These are phyloP conservation scores for Suhomyces canberraensis DNA, from an alignment of 805 yeast genomes.

Conservation along the genomic window DNA sequence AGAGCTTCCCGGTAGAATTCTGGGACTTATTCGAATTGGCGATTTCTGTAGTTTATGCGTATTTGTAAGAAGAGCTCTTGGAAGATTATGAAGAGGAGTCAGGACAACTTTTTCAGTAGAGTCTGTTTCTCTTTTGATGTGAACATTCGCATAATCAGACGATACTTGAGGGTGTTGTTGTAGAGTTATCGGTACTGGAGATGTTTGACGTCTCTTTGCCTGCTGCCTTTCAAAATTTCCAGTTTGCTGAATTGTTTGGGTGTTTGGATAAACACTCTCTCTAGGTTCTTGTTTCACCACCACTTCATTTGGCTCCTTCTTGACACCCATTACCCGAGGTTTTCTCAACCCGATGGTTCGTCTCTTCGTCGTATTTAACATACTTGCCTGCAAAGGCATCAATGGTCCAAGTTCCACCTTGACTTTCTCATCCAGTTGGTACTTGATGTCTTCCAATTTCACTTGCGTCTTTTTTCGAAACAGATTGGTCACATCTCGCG, in stretches of 20 bases:
- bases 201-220: background rate
- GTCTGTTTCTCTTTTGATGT: background rate
- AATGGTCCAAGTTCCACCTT: background rate
- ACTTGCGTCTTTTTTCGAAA: slow-evolving; percentile 2
- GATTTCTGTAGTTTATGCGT: background rate
- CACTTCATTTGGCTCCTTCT: too few species aligned
- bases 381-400: background rate
- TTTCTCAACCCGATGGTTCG: background rate
- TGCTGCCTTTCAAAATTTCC: too few species aligned
- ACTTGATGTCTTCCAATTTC: slow-evolving; percentile 1
- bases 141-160: background rate
- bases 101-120: too few species aligned
- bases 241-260: too few species aligned
- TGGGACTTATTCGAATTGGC: background rate
- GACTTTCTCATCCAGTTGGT: background rate
- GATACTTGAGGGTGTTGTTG: background rate
- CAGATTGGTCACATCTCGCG: slow-evolving; percentile 2
- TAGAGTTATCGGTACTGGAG: background rate
- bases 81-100: too few species aligned
- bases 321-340: too few species aligned
- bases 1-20: slow-evolving; percentile 8
- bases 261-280: too few species aligned
- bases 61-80: background rate
- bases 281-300: too few species aligned
- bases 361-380: background rate